Conservation (phyloP, 768 basidiomycete species). For the Suillus alpinus region DNA sequence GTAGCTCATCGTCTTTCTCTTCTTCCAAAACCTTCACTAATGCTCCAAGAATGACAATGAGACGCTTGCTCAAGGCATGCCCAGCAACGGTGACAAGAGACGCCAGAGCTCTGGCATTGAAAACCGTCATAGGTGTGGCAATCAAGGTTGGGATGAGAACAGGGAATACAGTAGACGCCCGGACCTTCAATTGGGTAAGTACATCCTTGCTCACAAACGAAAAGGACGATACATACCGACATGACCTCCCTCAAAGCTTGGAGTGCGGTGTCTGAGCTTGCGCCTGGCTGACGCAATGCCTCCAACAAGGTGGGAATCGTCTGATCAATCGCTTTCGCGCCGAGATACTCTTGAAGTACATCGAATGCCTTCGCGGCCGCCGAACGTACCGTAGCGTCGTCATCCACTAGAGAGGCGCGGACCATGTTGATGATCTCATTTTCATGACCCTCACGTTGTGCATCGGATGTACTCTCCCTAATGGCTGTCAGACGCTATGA, state of each 20-base stretch:
- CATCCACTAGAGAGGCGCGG: conserved; percentile 82
- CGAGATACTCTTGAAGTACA: conserved; percentile 87
- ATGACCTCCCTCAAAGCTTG: conserved; percentile 93
- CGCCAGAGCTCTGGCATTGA: conserved; percentile 90
- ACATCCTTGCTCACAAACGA: background rate
- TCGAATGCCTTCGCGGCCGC: conserved; percentile 92
- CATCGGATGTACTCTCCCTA: conserved; percentile 81
- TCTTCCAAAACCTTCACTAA: conserved; percentile 77
- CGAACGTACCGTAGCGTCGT: conserved; percentile 77
- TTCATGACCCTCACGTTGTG: conserved; percentile 84
- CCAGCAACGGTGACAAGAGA: conserved; percentile 95
- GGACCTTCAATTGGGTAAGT: conserved; percentile 54
- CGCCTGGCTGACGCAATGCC: conserved; percentile 90
- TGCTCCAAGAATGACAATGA: conserved; percentile 75
- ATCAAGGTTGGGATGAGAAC: conserved; percentile 93
- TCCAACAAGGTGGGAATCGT: conserved; percentile 94
- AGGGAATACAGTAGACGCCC: conserved; percentile 94
- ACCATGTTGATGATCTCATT: conserved; percentile 86
- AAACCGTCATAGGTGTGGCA: conserved; percentile 85
- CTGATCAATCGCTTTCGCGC: conserved; percentile 89
- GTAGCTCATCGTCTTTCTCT: conserved; percentile 66
- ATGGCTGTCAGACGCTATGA: conserved; percentile 5
- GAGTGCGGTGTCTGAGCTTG: conserved; percentile 91
- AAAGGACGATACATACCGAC: conserved; percentile 53
- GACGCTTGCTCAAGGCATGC: conserved; percentile 77